Evolutionary conservation across 2,329 filamentous ascomycete genomes (phyloP), one percentile per base, ranked within the genome.

Genomic region (Berkeleyomyces basicola): DNA sequence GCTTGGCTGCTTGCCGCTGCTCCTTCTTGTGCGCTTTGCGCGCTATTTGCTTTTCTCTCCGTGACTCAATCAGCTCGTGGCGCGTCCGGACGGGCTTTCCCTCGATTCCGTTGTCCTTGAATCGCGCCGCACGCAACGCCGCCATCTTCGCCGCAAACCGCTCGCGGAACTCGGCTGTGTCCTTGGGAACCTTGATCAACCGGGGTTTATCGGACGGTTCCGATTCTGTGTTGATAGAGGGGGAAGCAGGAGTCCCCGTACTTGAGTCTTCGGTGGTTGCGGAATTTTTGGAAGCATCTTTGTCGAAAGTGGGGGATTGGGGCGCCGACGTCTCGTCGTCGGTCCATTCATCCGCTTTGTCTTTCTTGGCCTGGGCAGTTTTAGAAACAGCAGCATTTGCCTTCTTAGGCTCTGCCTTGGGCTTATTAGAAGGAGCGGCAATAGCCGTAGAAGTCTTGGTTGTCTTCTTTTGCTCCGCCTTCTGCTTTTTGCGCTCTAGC

Each of bases 21-120:
- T 92, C 88, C 74, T 95, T 93, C 77, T 96, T 97, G 70, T 92
- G 87, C 31, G 84, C 85, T 72, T 91, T 92, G 66, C 90, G 84
- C 72, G 90, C 84, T 65, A 89, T 86, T 71, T 95, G 88, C 75
- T 96, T 96, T 70, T 85, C 84, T 66, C 93, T 83, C 49, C 93
- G 83, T 53, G 88, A 82, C 73, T 97, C 93, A 68, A 99, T 90
- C 10, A 99, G 81, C 71, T 97, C 91, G 74, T 95, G 87, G 65
- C 93, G 83, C 65, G 89, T 95, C 66, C 87, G 84, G 63, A 92
- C 88, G 14, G 87, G 85, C 69, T 87, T 86, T 65, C 90, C 90
- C 68, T 95, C 85, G 0, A 85, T 79, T 4, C 87, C 89, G 57
- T 63, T 61, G 68, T 95, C 90, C 72, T 96, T 96, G 46, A 63